Evolutionary conservation across 768 basidiomycete genomes (phyloP).

Genomic region (Pulveroboletus ravenelii): DNA sequence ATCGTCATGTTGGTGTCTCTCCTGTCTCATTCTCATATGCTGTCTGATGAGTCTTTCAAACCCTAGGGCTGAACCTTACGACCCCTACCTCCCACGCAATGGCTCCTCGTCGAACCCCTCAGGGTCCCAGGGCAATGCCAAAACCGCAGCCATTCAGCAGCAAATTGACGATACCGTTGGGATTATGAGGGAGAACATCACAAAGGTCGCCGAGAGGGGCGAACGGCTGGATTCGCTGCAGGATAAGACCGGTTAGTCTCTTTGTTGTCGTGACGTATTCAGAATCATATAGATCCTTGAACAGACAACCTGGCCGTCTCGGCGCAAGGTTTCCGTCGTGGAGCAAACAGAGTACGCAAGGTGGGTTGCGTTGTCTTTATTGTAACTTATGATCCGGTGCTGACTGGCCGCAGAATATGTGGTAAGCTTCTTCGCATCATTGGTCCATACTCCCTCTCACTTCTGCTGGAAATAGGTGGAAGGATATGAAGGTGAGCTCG

Average conservation of each 20-base stretch:
- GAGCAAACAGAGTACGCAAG: constrained; percentile 97
- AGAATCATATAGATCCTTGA: background rate
- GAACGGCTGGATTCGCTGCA: constrained; percentile 91
- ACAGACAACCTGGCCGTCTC: constrained; percentile 94
- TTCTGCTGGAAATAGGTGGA: constrained; percentile 61
- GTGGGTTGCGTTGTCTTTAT: constrained; percentile 35
- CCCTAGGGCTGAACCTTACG: constrained; percentile 93
- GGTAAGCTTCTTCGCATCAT: constrained; percentile 48
- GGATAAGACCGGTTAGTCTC: constrained; percentile 92
- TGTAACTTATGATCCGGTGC: background rate
- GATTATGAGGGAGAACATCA: constrained; percentile 98
- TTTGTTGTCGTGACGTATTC: background rate
- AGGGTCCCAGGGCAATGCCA: constrained; percentile 53
- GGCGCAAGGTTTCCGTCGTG: constrained; percentile 97
- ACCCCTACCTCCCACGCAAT: constrained; percentile 92
- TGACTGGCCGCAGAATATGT: constrained; percentile 66
- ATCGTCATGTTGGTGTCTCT: constrained; percentile 26
- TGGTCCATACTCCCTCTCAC: constrained; percentile 6
- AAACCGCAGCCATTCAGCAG: constrained; percentile 93
- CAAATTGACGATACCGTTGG: constrained; percentile 97
- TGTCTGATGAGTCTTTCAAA: constrained; percentile 6
- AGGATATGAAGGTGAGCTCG: constrained; percentile 84
- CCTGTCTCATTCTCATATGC: background rate
- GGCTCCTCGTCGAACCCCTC: constrained; percentile 57
- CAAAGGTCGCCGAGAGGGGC: constrained; percentile 91